Conservation (phyloP, 2,329 filamentous ascomycete genomes). For the Aspergillus costaricaensis region DNA sequence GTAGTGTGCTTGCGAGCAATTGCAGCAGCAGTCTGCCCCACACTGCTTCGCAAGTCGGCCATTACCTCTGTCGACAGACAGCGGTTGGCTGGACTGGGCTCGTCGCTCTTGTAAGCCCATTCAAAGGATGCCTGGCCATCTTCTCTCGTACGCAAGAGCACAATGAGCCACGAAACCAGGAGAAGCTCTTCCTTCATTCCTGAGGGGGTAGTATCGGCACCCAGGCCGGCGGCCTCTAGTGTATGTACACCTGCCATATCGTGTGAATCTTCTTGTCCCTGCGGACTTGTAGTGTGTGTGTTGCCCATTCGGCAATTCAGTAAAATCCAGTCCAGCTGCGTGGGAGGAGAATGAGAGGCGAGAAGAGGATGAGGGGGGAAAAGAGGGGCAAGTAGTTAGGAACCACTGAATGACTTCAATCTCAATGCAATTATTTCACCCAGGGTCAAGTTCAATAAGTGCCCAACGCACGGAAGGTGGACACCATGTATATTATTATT, state of each 20-base stretch:
- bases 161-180: not conserved
- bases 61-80: not conserved
- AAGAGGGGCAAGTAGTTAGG: not conserved
- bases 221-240: not conserved
- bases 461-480: no score
- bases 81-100: not conserved
- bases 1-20: not conserved
- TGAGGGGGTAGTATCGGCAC: not conserved
- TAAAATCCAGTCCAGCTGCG: not conserved
- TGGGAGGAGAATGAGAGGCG: not conserved
- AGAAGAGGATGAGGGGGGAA: no score
- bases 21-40: not conserved
- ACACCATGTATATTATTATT: no score
- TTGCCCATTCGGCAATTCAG: not conserved
- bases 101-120: not conserved
- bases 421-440: not conserved
- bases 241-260: not conserved
- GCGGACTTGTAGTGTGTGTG: not conserved
- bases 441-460: no score
- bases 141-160: not conserved
- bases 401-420: not conserved
- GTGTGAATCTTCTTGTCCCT: not conserved
- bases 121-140: not conserved
- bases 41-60: not conserved
- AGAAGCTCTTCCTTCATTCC: not conserved